phyloP scores from a whole-genome alignment of 2,329 filamentous ascomycete species.

The Claviceps sp. region DNA sequence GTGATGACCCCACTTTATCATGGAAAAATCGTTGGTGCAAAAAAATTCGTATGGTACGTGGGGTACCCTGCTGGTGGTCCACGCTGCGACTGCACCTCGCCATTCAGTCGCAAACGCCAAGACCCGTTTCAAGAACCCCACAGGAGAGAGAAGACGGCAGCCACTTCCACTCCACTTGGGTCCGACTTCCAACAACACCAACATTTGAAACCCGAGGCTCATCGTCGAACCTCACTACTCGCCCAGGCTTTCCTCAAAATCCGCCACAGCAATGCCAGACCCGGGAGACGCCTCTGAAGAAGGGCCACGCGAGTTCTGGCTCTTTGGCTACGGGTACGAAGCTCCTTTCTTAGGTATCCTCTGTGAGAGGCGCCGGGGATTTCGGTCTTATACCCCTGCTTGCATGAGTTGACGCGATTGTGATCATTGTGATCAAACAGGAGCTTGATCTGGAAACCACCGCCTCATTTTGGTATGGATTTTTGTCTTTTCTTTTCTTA shows the following conservation, averaged over 20 bases:
- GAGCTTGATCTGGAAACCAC: slow-evolving; percentile 96
- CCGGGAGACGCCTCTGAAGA: slow-evolving; percentile 9
- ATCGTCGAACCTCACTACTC: not conserved
- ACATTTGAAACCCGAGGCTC: too few species aligned
- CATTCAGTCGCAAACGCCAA: too few species aligned
- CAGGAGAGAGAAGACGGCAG: too few species aligned
- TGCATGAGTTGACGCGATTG: not conserved
- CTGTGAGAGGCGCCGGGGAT: not conserved
- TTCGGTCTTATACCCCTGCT: not conserved
- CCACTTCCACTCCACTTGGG: too few species aligned
- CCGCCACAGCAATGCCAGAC: not conserved
- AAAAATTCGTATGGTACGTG: too few species aligned
- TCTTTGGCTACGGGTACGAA: slow-evolving; percentile 90
- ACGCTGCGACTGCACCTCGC: too few species aligned
- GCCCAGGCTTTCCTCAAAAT: not conserved
- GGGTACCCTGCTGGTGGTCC: too few species aligned
- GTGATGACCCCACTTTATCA: too few species aligned
- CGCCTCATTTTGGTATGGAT: slow-evolving; percentile 73
- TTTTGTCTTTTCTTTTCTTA: not conserved
- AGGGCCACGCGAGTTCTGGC: slow-evolving; percentile 61
- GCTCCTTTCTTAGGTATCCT: not conserved
- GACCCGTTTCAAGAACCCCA: too few species aligned
- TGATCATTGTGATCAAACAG: slow-evolving; percentile 21
- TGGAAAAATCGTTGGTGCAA: too few species aligned
- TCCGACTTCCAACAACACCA: too few species aligned